Evolutionary conservation across 768 basidiomycete species (phyloP).

Genomic region (Rhizopogon rudus): DNA sequence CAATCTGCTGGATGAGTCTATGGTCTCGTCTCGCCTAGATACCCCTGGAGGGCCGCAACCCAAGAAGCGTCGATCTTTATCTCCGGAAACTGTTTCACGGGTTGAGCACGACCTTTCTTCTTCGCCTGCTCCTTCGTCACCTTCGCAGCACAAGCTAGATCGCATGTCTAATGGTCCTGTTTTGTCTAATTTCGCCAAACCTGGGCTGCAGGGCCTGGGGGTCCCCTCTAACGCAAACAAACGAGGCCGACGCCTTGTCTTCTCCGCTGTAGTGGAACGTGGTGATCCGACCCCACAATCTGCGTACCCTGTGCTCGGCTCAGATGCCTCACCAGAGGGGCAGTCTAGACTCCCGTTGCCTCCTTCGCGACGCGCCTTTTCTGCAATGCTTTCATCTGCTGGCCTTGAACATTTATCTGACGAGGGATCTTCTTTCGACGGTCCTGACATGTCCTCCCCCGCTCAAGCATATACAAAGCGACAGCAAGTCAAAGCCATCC

Average conservation of each 20-base stretch:
- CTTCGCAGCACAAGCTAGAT: constrained; percentile 42
- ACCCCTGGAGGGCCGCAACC: constrained; percentile 36
- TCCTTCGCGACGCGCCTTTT: constrained; percentile 68
- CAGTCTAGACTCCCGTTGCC: constrained; percentile 20
- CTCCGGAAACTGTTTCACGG: constrained; percentile 41
- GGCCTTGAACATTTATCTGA: constrained; percentile 47
- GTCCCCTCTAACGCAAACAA: constrained; percentile 51
- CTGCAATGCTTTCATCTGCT: constrained; percentile 53
- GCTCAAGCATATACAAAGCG: constrained; percentile 78
- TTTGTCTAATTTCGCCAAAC: constrained; percentile 42
- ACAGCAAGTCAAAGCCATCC: constrained; percentile 71
- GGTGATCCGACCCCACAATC: constrained; percentile 36
- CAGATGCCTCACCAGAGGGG: constrained; percentile 16
- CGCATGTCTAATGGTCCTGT: constrained; percentile 31
- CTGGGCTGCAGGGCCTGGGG: constrained; percentile 47
- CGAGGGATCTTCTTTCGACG: constrained; percentile 43
- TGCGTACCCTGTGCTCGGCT: constrained; percentile 37
- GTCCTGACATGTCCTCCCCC: constrained; percentile 70
- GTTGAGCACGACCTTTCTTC: constrained; percentile 38
- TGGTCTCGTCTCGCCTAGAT: constrained; percentile 45
- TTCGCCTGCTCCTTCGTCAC: constrained; percentile 47
- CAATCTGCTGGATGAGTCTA: constrained; percentile 53
- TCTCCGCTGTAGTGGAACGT: constrained; percentile 59
- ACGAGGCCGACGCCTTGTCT: constrained; percentile 58
- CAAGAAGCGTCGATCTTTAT: constrained; percentile 58